Evolutionary conservation across 306 rosid genomes (phyloP), one percentile per base, ranked within the genome.

Genomic region (Dicorynia guianensis): DNA sequence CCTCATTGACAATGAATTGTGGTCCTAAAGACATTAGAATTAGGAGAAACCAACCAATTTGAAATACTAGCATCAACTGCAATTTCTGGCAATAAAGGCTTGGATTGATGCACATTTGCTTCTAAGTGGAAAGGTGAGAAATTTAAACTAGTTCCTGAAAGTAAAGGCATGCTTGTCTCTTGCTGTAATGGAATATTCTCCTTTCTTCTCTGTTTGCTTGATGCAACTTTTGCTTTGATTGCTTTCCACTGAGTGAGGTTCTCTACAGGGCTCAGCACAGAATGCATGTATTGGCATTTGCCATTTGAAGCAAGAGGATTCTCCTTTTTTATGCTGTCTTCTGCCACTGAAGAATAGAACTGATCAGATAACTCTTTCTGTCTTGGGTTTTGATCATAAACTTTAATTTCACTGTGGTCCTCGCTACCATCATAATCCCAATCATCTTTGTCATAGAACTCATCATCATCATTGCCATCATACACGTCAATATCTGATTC

Each of bases 31-130:
- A 66, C 84, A 70, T 46, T 50, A 67, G 54, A 68, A 8, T 57
- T 88, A 15, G 80, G 82, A 69, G 91, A 81, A 75, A 60, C 18
- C 78, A 91, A 44, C 97, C 98, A 95, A 82, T 82, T 89, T 59
- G 98, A 87, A 71, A 95, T 90, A 85, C 95, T 92, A 53, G 92
- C 75, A 72, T 90, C 85, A 72, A 89, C 96, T n/a, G 85, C 76
- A 44, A 83, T 74, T 77, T 92, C 93, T 80, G 86, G 80, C 83
- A 85, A 65, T 18, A 75, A 74, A 64, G 91, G 90, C 78, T 87
- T 88, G 62, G 92, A 80, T 73, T 67, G 83, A 73, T 68, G 53
- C 14, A 67, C 79, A 18, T 69, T 80, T 17, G 84, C 65, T 78
- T 80, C 78, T 4, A 70, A 54, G 47, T 69, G 63, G 47, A 82